Evolutionary conservation across 1,284 basidiomycete species (phyloP), one percentile per base, ranked within the genome.

Genomic region (Malassezia cuniculi): DNA sequence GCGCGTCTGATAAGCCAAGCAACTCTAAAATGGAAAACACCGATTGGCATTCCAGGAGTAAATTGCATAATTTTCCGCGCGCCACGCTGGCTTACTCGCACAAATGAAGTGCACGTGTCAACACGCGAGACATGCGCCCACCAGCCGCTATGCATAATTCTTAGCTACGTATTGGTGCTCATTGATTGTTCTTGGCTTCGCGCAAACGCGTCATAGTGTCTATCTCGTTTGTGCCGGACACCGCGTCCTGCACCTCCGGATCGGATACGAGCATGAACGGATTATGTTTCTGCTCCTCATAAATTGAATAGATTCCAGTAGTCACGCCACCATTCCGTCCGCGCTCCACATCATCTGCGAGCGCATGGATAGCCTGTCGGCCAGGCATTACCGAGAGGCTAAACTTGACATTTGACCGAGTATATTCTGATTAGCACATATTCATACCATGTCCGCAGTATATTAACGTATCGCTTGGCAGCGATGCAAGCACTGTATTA

Each of bases 171-270:
- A n/a, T n/a, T n/a, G n/a, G n/a, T n/a, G n/a, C n/a, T n/a, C n/a
- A n/a, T n/a, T n/a, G n/a, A n/a, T n/a, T n/a, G 16, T 93, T 93
- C 76, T 94, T 94, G 73, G 79, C 72, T 39, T 80, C 76, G 36
- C 87, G 72, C 34, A 94, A 70, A 36, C 73, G 73, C 47, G 75
- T 74, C 78, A 93, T 86, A 27, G 82, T 72, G 6, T 70, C 71
- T 34, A 74, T 71, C 5, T 74, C 65, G n/a, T 75, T 68, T 4
- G 71, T 69, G 22, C 69, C 70, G 2, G 45, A 27, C 4, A 73
- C 67, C 3, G 60, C 75, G 75, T 57, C 14, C 34, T 48, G 36
- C 18, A 64, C 55, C 19, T 48, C 41, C 0, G 21, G 9, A 24
- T 66, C 63, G 0, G 44, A n/a, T n/a, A 50, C 45, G 1, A 63